phyloP scores from a whole-genome alignment of 139 green algal genomes.

The Yamagishiella unicocca region DNA sequence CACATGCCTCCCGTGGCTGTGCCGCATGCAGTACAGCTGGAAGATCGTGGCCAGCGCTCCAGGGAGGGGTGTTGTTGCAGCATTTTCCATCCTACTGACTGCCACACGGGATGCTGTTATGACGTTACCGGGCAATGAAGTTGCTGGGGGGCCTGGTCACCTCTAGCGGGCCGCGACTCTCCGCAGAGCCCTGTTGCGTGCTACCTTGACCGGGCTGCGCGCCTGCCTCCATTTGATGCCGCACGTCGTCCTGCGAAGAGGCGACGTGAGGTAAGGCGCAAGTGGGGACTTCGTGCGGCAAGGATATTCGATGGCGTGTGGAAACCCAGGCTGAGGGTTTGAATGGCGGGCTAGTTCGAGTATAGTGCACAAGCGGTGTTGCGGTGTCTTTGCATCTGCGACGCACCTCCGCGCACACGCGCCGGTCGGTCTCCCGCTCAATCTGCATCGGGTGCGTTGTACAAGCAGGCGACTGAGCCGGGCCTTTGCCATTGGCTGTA shows the following conservation, averaged over 20 bases:
- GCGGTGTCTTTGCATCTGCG: neutral
- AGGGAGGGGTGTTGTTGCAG: no score
- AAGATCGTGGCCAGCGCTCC: no score
- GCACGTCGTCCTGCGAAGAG: neutral
- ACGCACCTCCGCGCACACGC: conserved; percentile 9
- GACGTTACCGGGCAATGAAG: neutral
- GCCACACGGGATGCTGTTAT: no score
- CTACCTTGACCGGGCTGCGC: neutral
- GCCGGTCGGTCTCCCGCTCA: no score
- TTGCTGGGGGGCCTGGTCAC: conserved; percentile 1
- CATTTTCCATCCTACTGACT: neutral
- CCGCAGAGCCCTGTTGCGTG: neutral
- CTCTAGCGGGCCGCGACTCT: neutral
- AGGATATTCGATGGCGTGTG: neutral
- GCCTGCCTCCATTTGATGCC: conserved; percentile 12
- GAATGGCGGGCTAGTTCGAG: neutral
- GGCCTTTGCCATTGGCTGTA: no score
- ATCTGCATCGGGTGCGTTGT: no score
- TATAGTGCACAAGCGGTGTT: neutral
- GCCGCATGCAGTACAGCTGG: no score
- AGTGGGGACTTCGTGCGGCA: neutral
- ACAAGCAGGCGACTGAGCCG: no score
- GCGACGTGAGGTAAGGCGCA: neutral
- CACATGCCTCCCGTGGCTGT: no score
- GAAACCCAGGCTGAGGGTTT: neutral